Evolutionary conservation across 305 asterid species (phyloP).

Genomic region (Fraxinus xanthoxyloides): DNA sequence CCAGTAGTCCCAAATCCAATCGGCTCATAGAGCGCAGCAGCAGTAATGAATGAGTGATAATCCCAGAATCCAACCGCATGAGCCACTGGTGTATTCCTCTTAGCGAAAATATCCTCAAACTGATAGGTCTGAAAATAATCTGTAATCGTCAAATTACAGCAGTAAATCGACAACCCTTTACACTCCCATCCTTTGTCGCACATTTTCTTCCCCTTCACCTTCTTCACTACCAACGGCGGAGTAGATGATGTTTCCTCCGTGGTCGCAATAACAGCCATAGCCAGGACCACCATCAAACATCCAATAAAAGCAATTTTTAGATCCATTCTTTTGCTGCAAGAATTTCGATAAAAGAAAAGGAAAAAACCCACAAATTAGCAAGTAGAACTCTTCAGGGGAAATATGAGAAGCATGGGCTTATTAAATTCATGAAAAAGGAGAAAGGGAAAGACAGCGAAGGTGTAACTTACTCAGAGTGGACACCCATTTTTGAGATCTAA

Average conservation of each 20-base stretch:
- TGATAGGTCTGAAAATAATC: slow-evolving; percentile 70
- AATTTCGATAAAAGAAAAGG: background rate
- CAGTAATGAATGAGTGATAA: slow-evolving; percentile 63
- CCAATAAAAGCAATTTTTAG: slow-evolving; percentile 19
- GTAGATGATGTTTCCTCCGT: slow-evolving; percentile 17
- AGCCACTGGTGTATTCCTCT: slow-evolving; percentile 72
- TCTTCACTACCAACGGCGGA: slow-evolving; percentile 41
- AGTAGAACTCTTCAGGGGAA: background rate
- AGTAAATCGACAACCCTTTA: slow-evolving; percentile 41
- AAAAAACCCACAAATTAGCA: background rate
- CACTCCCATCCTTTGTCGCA: slow-evolving; percentile 87
- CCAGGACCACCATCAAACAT: slow-evolving; percentile 21
- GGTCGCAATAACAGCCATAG: slow-evolving; percentile 19
- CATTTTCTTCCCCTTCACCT: slow-evolving; percentile 55
- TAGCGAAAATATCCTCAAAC: slow-evolving; percentile 65
- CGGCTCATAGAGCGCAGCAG: slow-evolving; percentile 68
- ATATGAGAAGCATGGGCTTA: background rate
- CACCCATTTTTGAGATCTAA: slow-evolving; percentile 13
- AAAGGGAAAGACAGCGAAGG: slow-evolving; percentile 15
- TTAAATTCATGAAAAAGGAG: slow-evolving; percentile 13
- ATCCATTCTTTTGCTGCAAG: slow-evolving; percentile 28
- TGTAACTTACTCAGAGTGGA: background rate
- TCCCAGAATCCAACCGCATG: slow-evolving; percentile 88
- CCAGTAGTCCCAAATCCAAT: slow-evolving; percentile 90
- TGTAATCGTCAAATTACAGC: slow-evolving; percentile 77